A percentile compares a stretch with the other conserved stretches of the same genome.
These are phyloP conservation scores for Setomelanomma holmii DNA, from an alignment of 2,329 filamentous ascomycete species.

Conservation along the genomic window DNA sequence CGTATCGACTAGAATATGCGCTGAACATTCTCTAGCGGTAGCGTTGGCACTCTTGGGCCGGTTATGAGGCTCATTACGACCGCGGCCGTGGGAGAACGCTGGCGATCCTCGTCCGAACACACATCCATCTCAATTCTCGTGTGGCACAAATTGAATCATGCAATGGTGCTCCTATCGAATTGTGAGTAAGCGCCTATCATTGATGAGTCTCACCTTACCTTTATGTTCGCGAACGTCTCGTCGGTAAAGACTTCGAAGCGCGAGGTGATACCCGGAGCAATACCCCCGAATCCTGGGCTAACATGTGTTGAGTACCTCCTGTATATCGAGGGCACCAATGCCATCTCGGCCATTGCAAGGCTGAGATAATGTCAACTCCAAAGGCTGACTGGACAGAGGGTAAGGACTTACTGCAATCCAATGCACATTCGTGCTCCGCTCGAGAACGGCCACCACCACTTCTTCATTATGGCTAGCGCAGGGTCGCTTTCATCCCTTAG, in stretches of 20 bases:
- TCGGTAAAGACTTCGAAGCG: constrained; percentile 54
- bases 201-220: constrained; percentile 3
- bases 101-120: not conserved
- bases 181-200: not conserved
- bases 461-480: constrained; percentile 36
- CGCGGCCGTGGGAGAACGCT: not conserved
- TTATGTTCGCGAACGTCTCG: constrained; percentile 31
- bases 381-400: not conserved
- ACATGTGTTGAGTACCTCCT: constrained; percentile 42
- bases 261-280: constrained; percentile 51
- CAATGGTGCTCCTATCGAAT: constrained; percentile 8
- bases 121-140: not conserved
- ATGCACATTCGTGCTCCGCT: constrained; percentile 53
- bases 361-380: constrained; percentile 1
- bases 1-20: not conserved
- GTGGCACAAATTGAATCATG: constrained; percentile 7
- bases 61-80: not conserved
- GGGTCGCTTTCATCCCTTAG: constrained; percentile 12
- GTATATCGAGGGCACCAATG: constrained; percentile 55
- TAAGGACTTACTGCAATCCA: constrained; percentile 29
- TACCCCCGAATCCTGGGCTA: constrained; percentile 34
- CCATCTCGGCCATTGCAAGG: constrained; percentile 61
- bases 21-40: not conserved
- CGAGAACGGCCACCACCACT: constrained; percentile 51
- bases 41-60: not conserved